Percentiles rank a stretch among this genome's conserved stretches.
phyloP scores from a whole-genome alignment of 129 eudicot species.

The Ambrosia artemisiifolia region DNA sequence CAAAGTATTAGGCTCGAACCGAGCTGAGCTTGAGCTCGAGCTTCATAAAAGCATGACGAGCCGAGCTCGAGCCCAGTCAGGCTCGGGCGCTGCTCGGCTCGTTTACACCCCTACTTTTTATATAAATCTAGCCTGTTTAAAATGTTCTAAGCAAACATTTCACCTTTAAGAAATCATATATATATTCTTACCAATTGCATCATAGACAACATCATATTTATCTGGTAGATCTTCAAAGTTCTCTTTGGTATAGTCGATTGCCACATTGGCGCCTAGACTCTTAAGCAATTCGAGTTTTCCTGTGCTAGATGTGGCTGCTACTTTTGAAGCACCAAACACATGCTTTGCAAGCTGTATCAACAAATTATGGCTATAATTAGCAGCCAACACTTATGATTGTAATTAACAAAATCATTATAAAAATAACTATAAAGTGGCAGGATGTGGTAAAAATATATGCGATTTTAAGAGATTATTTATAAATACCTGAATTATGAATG shows the following conservation, averaged over 20 bases:
- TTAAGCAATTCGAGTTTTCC: conserved; percentile 67
- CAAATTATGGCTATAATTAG: not conserved
- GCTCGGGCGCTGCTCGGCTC: too few relatives aligned
- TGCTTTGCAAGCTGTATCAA: conserved; percentile 75
- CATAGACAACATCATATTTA: conserved; percentile 85
- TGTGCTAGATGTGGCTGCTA: conserved; percentile 87
- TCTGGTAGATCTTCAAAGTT: conserved; percentile 80
- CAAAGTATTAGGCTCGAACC: too few relatives aligned
- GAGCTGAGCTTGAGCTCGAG: too few relatives aligned
- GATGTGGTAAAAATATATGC: not conserved
- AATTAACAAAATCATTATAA: not conserved
- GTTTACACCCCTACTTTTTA: too few relatives aligned
- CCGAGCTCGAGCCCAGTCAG: too few relatives aligned
- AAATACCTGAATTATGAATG: conserved; percentile 75
- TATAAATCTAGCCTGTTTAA: not conserved
- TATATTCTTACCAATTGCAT: conserved; percentile 74
- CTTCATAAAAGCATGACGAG: too few relatives aligned
- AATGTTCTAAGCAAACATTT: not conserved
- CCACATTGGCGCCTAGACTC: conserved; percentile 83
- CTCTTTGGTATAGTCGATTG: conserved; percentile 87
- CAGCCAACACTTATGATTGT: not conserved
- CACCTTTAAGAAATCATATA: not conserved
- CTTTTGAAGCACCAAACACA: conserved; percentile 80
- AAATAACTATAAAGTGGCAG: not conserved
- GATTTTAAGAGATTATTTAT: not conserved